Evolutionary conservation across 2,329 filamentous ascomycete genomes (phyloP), one percentile per base, ranked within the genome.

Genomic region (Ophiostoma perfectum): DNA sequence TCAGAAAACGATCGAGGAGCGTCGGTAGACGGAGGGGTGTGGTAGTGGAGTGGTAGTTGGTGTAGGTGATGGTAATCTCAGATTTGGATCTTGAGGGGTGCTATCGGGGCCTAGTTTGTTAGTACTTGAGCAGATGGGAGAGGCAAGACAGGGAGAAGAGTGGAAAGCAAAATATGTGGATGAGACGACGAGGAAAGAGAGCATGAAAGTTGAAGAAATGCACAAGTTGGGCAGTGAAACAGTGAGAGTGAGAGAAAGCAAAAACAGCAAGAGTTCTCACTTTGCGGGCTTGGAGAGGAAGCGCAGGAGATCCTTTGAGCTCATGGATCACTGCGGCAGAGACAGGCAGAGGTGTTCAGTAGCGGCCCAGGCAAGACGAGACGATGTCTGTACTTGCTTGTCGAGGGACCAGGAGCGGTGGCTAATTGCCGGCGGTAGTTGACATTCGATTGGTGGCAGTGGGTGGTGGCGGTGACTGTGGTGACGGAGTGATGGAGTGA

Each of bases 211-310:
- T 6, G 66, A 62, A 9, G 14, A 36, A 11, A 7, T 8, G 27
- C 27, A 27, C 27, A 27, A 27, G 36, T 62, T 11, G 36, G 58
- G 12, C 36, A 39, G 36, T 27, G 27, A 27, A 62, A 9, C 27
- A 16, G 27, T 38, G 36, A 8, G 36, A 62, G 11, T 39, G 6
- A n/a, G 12, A 64, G 65, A 66, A 16, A 64, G 58, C 18, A 49
- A 18, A 47, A 52, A 44, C 16, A n/a, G 47, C 58, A 11, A 8
- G 11, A 16, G 49, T 27, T 82, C 90, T 78, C 82, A 96, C 93
- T 96, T 96, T 80, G 92, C 91, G 78, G 92, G 92, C 85, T 95
- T 95, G 78, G 92, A 96, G 75, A 97, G 88, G 83, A 96, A 95
- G 82, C 92, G 91, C 78, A 96, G 87, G 77, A 96, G 88, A 81